Percentiles rank a stretch among this genome's conserved stretches.
Evolutionary conservation across 2,329 filamentous ascomycete species (phyloP).

Genomic region (Beauveria sp.): DNA sequence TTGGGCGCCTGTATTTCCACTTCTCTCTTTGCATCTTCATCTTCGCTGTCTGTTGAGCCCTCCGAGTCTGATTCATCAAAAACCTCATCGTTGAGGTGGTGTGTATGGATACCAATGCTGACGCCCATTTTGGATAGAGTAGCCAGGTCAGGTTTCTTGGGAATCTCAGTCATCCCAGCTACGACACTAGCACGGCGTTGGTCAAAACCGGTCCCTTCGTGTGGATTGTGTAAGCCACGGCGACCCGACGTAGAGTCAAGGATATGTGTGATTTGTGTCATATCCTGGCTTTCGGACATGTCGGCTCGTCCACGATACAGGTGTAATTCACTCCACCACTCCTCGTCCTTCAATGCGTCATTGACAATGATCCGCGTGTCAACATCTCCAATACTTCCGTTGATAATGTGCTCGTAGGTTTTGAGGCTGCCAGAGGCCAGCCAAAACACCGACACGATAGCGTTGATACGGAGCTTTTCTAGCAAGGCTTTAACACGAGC

Average conservation of each 20-base stretch:
- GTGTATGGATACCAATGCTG: slow-evolving; percentile 68
- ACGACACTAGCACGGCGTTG: slow-evolving; percentile 38
- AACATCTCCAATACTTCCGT: slow-evolving; percentile 51
- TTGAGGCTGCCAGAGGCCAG: slow-evolving; percentile 64
- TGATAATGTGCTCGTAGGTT: slow-evolving; percentile 72
- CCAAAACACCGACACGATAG: slow-evolving; percentile 73
- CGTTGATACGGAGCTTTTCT: slow-evolving; percentile 75
- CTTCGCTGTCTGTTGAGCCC: slow-evolving; percentile 25
- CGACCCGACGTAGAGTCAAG: slow-evolving; percentile 35
- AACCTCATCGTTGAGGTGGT: slow-evolving; percentile 58
- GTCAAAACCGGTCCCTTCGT: slow-evolving; percentile 23
- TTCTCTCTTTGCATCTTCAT: slow-evolving; percentile 23
- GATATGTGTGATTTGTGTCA: slow-evolving; percentile 35
- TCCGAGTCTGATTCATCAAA: slow-evolving; percentile 35
- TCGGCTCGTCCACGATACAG: slow-evolving; percentile 37
- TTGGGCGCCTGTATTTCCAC: slow-evolving; percentile 19
- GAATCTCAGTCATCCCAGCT: slow-evolving; percentile 48
- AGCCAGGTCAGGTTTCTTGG: slow-evolving; percentile 51
- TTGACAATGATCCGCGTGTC: slow-evolving; percentile 56
- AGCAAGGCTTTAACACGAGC: slow-evolving; percentile 65
- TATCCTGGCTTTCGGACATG: slow-evolving; percentile 35
- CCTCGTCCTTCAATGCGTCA: slow-evolving; percentile 58
- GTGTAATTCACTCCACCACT: slow-evolving; percentile 78
- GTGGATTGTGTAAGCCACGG: slow-evolving; percentile 37
- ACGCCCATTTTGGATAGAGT: slow-evolving; percentile 50